Conservation (phyloP, 441 rosid genomes). For the Pelargonium myrrhifolium region DNA sequence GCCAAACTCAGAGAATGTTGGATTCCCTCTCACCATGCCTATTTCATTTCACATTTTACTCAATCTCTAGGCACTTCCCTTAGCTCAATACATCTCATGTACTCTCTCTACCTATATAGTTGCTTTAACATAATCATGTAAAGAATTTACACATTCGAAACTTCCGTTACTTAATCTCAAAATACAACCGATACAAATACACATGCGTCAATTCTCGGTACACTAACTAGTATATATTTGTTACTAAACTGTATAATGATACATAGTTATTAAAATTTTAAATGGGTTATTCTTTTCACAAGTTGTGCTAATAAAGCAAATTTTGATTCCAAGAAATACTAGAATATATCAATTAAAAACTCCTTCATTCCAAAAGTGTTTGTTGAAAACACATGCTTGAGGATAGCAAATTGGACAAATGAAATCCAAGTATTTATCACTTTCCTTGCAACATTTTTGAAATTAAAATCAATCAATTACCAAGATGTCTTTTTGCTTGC, state of each 20-base stretch:
- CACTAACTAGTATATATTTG: too few species aligned
- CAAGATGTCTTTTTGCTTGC: slow-evolving; percentile 9
- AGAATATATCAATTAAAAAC: background rate
- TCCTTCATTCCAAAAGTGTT: background rate
- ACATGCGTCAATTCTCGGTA: too few species aligned
- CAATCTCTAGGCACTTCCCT: slow-evolving; percentile 17
- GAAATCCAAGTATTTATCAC: slow-evolving; percentile 7
- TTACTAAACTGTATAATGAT: too few species aligned
- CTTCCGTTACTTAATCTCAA: too few species aligned
- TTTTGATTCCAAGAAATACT: too few species aligned
- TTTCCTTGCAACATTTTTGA: background rate
- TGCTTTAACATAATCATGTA: background rate
- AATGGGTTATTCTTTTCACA: too few species aligned
- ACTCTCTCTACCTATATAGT: too few species aligned
- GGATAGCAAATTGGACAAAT: slow-evolving; percentile 7
- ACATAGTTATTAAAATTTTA: too few species aligned
- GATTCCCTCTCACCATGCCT: slow-evolving; percentile 28
- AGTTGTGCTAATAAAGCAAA: too few species aligned
- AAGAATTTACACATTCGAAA: too few species aligned
- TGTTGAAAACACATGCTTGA: background rate
- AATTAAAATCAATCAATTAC: background rate
- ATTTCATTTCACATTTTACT: background rate
- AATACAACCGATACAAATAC: too few species aligned
- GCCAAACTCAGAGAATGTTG: slow-evolving; percentile 40
- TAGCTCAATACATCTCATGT: background rate